phyloP scores from a whole-genome alignment of 2,329 filamentous ascomycete genomes.

The Epichloe brachyelytri region DNA sequence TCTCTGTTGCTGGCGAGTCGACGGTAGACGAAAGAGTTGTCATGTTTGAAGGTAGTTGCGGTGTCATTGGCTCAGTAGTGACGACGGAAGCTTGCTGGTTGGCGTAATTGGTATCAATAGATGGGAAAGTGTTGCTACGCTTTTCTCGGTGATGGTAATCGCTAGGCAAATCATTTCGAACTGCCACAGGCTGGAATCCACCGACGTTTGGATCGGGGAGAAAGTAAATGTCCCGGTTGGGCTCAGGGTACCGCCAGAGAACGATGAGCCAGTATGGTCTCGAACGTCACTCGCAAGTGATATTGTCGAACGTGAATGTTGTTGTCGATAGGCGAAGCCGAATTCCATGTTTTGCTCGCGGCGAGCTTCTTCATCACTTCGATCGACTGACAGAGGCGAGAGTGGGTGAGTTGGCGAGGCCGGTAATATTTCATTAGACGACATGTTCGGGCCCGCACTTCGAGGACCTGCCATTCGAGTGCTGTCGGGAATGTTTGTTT shows the following conservation, averaged over 20 bases:
- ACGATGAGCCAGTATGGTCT: conserved; percentile 38
- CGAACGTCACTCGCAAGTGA: conserved; percentile 20
- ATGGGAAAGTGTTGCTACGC: conserved; percentile 76
- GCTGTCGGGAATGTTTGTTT: conserved; percentile 59
- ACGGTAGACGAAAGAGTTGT: conserved; percentile 39
- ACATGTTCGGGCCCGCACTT: conserved; percentile 20
- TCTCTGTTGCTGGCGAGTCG: conserved; percentile 37
- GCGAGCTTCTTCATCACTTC: conserved; percentile 57
- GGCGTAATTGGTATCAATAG: conserved; percentile 49
- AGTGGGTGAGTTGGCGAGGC: conserved; percentile 54
- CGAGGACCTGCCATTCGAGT: conserved; percentile 33
- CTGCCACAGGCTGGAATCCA: conserved; percentile 38
- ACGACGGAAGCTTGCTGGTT: conserved; percentile 23
- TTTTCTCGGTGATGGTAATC: conserved; percentile 57
- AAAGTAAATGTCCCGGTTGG: conserved; percentile 64
- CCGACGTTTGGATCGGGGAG: conserved; percentile 61
- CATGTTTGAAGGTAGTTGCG: conserved; percentile 33
- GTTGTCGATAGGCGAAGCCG: conserved; percentile 20
- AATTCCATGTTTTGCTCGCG: conserved; percentile 21
- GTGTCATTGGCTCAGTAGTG: conserved; percentile 31
- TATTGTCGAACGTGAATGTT: conserved; percentile 22
- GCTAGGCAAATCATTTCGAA: conserved; percentile 22
- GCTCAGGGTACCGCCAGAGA: conserved; percentile 59
- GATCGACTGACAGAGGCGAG: conserved; percentile 57
- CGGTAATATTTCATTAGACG: conserved; percentile 52